phyloP scores from a whole-genome alignment of 2,329 filamentous ascomycete species.

The Cadophora malorum region DNA sequence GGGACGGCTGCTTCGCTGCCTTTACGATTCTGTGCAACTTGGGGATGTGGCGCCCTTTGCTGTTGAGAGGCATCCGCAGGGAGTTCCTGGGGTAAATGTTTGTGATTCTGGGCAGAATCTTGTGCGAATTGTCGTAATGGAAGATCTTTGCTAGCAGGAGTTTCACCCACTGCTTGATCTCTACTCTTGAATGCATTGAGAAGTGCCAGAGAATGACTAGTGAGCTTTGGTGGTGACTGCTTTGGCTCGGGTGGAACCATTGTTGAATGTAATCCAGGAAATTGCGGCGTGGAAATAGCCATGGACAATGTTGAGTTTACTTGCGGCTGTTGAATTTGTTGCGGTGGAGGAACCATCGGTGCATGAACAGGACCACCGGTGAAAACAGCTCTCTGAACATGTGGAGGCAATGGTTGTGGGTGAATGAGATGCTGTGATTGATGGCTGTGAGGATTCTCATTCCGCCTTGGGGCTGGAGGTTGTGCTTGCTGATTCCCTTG shows the following conservation, averaged over 20 bases:
- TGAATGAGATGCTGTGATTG: slow-evolving; percentile 45
- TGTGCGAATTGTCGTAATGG: slow-evolving; percentile 32
- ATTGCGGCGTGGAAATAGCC: slow-evolving; percentile 37
- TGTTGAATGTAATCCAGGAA: slow-evolving; percentile 40
- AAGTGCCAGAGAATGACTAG: slow-evolving; percentile 52
- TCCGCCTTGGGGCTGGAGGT: slow-evolving; percentile 31
- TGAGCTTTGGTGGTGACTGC: slow-evolving; percentile 45
- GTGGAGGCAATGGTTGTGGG: slow-evolving; percentile 53
- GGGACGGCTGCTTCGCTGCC: slow-evolving; percentile 22
- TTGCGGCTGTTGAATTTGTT: slow-evolving; percentile 33
- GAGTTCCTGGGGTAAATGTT: slow-evolving; percentile 40
- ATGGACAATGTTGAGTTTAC: slow-evolving; percentile 18
- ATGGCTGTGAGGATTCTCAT: slow-evolving; percentile 39
- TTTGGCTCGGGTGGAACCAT: slow-evolving; percentile 38
- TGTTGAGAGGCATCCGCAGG: slow-evolving; percentile 36
- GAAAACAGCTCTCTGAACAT: slow-evolving; percentile 60
- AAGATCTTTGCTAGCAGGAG: slow-evolving; percentile 27
- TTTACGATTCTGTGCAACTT: slow-evolving; percentile 17
- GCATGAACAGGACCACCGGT: slow-evolving; percentile 47
- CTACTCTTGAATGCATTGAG: slow-evolving; percentile 52
- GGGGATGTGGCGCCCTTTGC: slow-evolving; percentile 24
- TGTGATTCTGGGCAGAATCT: slow-evolving; percentile 18
- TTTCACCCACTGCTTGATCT: slow-evolving; percentile 32
- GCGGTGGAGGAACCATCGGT: slow-evolving; percentile 44
- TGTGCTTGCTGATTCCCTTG: slow-evolving; percentile 26